Evolutionary conservation across 2,329 filamentous ascomycete genomes (phyloP), one percentile per base, ranked within the genome.

Genomic region (Akanthomyces dipterigenus): DNA sequence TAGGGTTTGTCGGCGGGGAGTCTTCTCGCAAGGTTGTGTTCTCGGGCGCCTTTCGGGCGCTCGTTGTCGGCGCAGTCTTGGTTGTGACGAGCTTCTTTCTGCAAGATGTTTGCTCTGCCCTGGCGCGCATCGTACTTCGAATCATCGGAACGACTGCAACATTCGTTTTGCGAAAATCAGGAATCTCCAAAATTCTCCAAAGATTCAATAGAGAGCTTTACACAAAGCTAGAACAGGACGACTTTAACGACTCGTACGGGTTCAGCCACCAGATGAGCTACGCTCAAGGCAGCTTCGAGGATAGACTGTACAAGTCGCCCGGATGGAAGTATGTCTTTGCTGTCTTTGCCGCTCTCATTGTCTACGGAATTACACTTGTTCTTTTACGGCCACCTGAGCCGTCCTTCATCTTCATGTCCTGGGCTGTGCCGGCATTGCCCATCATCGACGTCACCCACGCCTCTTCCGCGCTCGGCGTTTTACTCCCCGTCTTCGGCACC

Each of bases 381-480:
- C 18, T 70, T 2, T 11, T 70, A 7, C 67, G 72, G 26, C 72
- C 72, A 1, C 61, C 63, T 24, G 72, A 74, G 31, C 65, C 67
- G 38, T 72, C 72, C 2, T 55, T 75, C 34, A 68, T 66, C 0
- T 74, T 73, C 59, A 65, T 74, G 45, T 74, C 72, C 0, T 74
- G 72, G 72, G 74, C 72, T 0, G 65, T 67, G 4, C 66, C 67
- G 1, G 66, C 74, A 3, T 62, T 74, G 9, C 72, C 72, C 0
- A 70, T 75, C 22, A 64, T 74, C 36, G 72, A 75, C 53, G 71
- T 74, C 48, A 65, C 67, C 14, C 70, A 70, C 16, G 69, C 71
- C 12, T 71, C 72, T 4, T 67, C 72, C 12, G 67, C 64, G 7
- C 65, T 73, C 1, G 70, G 67, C 6, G 63, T 65, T 28, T 58